Base-by-base conservation (phyloP, 1,284 basidiomycete genomes). In the Cystobasidium slooffiae region DNA sequence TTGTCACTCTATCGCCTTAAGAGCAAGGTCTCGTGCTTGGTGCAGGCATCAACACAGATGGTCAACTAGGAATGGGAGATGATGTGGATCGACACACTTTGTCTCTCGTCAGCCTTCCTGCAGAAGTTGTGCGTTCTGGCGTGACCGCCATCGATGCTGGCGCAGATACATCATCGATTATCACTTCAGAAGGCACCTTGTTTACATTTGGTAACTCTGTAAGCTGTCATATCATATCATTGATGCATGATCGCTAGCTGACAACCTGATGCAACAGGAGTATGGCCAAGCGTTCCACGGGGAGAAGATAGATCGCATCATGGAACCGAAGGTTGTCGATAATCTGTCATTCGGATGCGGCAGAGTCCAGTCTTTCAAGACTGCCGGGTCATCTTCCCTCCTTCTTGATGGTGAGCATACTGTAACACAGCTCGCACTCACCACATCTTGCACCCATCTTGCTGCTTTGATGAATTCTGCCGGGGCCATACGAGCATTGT, bases 281-380 rank as follows among this genome's bases (percentile, higher is more conserved):
- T 80, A 80, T 44, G 76, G 53, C 16, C 79, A 80, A 70, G 77
- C 72, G 3, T 66, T 77, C 3, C 79, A 80, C 53, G 76, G 74
- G 4, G 72, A 61, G 49, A 78, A 76, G 55, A 76, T 80, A 79
- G 91, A 93, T 82, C 91, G 91, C 24, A 89, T 89, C 1, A 90
- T 91, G 81, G 89, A 90, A 39, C 92, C 91, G 3, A 91, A 90
- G 16, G 89, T 88, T 3, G 91, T 93, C 80, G 89, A 92, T 81
- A 89, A 76, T 1, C 67, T 66, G 12, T 78, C 79, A 68, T 64
- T 73, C 3, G 51, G 63, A n/a, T 52, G 74, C 18, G 24, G 46
- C 1, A 55, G 56, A 4, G 51, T 79, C 24, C 56, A 74, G 55
- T 75, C 77, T 47, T 77, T 75, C 59, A 72, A 75, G 41, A 78